A percentile compares a stretch with the other conserved stretches of the same genome.
Conservation (phyloP, 176 grass and related monocot species). For the Typha latifolia region DNA sequence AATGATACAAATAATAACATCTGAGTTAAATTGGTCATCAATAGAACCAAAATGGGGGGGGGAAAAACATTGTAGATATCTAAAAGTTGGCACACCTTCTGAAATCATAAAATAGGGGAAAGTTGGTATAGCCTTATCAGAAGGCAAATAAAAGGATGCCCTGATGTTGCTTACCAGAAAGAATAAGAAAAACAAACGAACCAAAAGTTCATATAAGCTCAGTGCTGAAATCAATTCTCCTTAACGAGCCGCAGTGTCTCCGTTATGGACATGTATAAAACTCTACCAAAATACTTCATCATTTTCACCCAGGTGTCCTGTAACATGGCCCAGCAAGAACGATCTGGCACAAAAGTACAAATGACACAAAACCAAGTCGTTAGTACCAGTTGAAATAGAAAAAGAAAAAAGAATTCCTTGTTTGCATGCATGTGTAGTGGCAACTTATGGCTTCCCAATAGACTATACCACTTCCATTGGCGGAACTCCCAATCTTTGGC, state of each 20-base stretch:
- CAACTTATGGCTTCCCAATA: not conserved
- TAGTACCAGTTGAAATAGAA: not conserved
- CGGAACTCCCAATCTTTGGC: too few species aligned
- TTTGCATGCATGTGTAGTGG: too few species aligned
- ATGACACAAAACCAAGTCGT: too few species aligned
- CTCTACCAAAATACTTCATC: not conserved
- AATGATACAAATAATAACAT: too few species aligned
- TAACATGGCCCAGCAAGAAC: slow-evolving; percentile 53
- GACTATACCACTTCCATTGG: too few species aligned
- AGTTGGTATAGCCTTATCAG: not conserved
- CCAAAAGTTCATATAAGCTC: not conserved
- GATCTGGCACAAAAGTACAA: slow-evolving; percentile 31
- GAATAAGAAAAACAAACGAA: not conserved
- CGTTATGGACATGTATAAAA: not conserved
- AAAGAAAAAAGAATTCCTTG: too few species aligned
- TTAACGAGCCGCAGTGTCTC: not conserved
- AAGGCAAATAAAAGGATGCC: slow-evolving; percentile 13
- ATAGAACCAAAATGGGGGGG: too few species aligned
- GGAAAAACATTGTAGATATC: too few species aligned
- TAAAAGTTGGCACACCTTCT: too few species aligned
- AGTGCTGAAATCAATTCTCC: not conserved
- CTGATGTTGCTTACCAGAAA: slow-evolving; percentile 1
- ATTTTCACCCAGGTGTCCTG: slow-evolving; percentile 30
- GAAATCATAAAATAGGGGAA: too few species aligned
- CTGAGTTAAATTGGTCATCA: too few species aligned